Evolutionary conservation across 169 alveolate species (phyloP), one percentile per base, ranked within the genome.

Genomic region (Eimeria necatrix): DNA sequence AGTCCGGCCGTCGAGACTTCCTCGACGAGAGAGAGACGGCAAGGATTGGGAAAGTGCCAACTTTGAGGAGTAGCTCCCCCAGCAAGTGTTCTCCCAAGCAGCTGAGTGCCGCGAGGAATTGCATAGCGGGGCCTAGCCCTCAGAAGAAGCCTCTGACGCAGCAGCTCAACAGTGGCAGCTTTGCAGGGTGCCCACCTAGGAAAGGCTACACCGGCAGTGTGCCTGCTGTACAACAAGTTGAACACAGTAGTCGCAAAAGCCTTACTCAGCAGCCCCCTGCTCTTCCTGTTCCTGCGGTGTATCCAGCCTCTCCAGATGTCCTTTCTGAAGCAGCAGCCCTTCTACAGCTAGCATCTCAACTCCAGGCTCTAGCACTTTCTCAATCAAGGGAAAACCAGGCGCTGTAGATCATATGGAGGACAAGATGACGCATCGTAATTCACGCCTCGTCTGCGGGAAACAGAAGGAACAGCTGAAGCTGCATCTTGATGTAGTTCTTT

Each of bases 1-100:
- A 76, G 22, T n/a, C 22, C 59, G 94, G 94, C 26, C 10, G 86
- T 6, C 71, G 94, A 20, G 83, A 89, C 49, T 89, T 89, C 94
- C 24, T 48, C 78, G 52, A 56, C 9, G 94, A 89, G 22, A 51
- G 70, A 80, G 70, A 80, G 14, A 20, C 64, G 24, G 70, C 89
- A 18, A 48, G 49, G n/a, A 12, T 12, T 16, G 89, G 24, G 6
- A 22, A 52, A n/a, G 0, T 20, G 71, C 20, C 70, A 12, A 51
- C 20, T n/a, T 49, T 20, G 56, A 78, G 64, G 26, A 10, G 49
- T n/a, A 51, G 89, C 59, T 48, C 14, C 49, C 46, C 59, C 0
- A 14, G 22, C 53, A 74, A 20, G 41, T 4, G 85, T 18, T 16
- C 22, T 24, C 14, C 9, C 2, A 74, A 74, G 85, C 32, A 14